Base-by-base conservation (phyloP, 257 asterid species). In the Hygrophila difformis region DNA sequence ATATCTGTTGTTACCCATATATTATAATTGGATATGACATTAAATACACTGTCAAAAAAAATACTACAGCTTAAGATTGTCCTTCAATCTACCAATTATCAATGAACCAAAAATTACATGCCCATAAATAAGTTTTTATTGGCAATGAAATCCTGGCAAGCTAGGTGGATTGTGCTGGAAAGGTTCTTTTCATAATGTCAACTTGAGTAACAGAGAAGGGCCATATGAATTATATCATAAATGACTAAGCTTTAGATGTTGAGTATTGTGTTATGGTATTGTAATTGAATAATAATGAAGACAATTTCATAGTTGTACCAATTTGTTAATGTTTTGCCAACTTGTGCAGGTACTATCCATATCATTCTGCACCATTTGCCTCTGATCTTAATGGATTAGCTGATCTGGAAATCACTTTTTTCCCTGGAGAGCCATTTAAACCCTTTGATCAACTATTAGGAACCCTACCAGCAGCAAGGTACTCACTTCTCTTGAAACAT, bases 361-460 rank as follows among this genome's bases (percentile, higher is more conserved):
- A 75, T 67, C 96, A 89, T 80, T 89, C 85, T 58, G 96, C 98
- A 34, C 98, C 98, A 50, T 89, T 89, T 75, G 96, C 94, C 61
- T 89, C 98, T 49, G 98, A 89, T 64, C 82, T 89, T 56, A 66
- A 79, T 70, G 81, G 75, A 51, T 74, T 89, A 48, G 70, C 67
- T 50, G 96, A 89, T 59, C 55, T 85, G 54, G 94, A 89, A 62
- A 85, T 85, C 56, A 86, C 87, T 2, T 85, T 89, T 77, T 89
- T 79, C 66, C 73, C 63, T 18, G 98, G 96, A 66, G 66, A 73
- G 71, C 94, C 96, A 44, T 89, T 89, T 67, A 89, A 80, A 67
- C 96, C 98, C 48, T 82, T 89, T 66, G 98, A 89, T 76, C 98
- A 89, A 75, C 87, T 89, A 36, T 75, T 89, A 79, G 96, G 96